Base-by-base conservation (phyloP, 108 stramenopile species). In the Aurantiochytrium sp. region DNA sequence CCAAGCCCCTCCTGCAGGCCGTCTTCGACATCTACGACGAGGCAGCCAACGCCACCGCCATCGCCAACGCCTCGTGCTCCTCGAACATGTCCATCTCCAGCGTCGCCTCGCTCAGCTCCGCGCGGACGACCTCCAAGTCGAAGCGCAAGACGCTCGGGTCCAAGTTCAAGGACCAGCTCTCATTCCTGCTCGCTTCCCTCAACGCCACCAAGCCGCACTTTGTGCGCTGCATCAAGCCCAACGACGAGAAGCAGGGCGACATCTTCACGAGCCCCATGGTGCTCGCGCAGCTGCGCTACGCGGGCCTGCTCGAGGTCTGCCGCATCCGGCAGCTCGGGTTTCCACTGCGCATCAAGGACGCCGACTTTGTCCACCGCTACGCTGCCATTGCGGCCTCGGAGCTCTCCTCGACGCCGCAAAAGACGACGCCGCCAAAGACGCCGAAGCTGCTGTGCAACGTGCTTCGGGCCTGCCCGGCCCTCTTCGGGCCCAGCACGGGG, bases 141-240 rank as follows among this genome's bases (percentile, higher is more conserved):
- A 91, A 24, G 55, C 27, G 52, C 27, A 87, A 68, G 85, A 93
- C 93, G 42, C 90, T 93, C 37, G 92, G 92, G 30, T 86, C 86
- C 10, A 96, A 98, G 88, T 99, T 99, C 90, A 95, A 96, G 86
- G 42, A 89, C 19, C 97, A 97, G 88, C 94, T 98, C 31, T 89
- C 92, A 39, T 91, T 93, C 55, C 92, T 99, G 42, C 94, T 97
- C 45, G 87, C 68, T 21, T 94, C 96, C 4, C 95, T 99, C 68
- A 96, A 97, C 68, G 90, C 88, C 19, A 98, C 98, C 0, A 92
- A 93, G 30, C 99, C 99, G 0, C 99, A 99, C 91, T 99, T 97
- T 59, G 94, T 99, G 34, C 96, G 99, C 21, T 99, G 99, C 93
- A 93, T 99, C 52, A 99, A 99, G 91, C 98, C 99, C 69, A 99